These are phyloP conservation scores for Excoecaria agallocha DNA, from an alignment of 345 rosid genomes.

Conservation along the genomic window DNA sequence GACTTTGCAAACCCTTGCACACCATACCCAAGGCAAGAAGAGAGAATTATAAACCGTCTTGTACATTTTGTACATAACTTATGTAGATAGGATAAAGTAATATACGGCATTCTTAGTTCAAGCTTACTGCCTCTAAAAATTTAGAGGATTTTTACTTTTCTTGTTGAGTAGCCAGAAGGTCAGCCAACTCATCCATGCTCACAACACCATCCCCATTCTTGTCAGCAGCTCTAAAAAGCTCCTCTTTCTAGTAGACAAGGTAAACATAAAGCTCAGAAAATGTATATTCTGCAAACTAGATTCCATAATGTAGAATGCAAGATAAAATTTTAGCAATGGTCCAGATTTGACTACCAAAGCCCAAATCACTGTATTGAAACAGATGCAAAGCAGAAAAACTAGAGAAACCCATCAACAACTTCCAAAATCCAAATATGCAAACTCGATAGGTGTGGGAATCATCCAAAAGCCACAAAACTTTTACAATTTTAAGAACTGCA, in stretches of 20 bases:
- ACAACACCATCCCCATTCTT: slow-evolving; percentile 81
- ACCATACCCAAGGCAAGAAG: neutral
- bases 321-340: slow-evolving; percentile 9
- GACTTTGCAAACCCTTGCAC: neutral
- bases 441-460: neutral
- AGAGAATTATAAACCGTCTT: neutral
- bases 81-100: neutral
- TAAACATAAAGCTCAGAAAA: slow-evolving; percentile 27
- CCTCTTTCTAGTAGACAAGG: slow-evolving; percentile 68
- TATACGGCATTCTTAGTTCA: neutral
- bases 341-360: neutral
- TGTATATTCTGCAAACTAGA: neutral
- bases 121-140: slow-evolving; percentile 14
- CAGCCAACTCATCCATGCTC: slow-evolving; percentile 91
- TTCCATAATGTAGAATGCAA: neutral
- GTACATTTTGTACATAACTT: neutral
- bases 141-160: slow-evolving; percentile 56
- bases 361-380: neutral
- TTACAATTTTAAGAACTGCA: neutral
- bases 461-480: neutral
- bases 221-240: slow-evolving; percentile 89
- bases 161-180: slow-evolving; percentile 79
- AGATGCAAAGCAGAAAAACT: slow-evolving; percentile 3
- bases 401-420: slow-evolving; percentile 10
- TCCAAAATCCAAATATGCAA: slow-evolving; percentile 4